Evolutionary conservation across 306 rosid species (phyloP).

Genomic region (Vicia faba): DNA sequence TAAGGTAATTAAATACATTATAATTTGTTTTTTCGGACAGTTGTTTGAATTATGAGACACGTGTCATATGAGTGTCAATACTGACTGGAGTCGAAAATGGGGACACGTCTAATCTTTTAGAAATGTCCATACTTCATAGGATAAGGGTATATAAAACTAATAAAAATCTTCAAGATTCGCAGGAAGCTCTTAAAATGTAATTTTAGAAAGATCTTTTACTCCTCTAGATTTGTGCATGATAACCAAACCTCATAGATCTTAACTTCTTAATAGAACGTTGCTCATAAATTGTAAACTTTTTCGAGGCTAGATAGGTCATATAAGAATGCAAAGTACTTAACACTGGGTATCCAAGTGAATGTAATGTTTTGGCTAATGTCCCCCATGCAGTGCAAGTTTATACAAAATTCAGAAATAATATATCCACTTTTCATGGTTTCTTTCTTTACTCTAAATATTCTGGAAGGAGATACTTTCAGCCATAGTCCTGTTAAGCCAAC

Average conservation of each 20-base stretch:
- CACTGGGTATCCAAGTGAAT: not conserved
- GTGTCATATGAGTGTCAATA: no score
- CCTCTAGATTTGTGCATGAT: slow-evolving; percentile 7
- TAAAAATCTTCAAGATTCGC: slow-evolving; percentile 13
- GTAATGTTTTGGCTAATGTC: slow-evolving; percentile 2
- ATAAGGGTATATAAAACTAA: not conserved
- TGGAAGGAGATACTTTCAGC: slow-evolving; percentile 16
- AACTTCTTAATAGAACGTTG: slow-evolving; percentile 6
- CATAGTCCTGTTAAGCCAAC: not conserved
- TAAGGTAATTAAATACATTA: no score
- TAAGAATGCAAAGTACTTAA: slow-evolving; percentile 21
- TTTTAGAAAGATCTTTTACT: slow-evolving; percentile 19
- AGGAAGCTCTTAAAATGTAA: not conserved
- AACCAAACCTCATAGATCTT: slow-evolving; percentile 13
- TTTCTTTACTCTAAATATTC: slow-evolving; percentile 24
- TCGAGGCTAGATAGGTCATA: slow-evolving; percentile 15
- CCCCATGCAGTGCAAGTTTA: slow-evolving; percentile 15
- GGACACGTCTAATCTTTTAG: no score
- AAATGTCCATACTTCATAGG: no score
- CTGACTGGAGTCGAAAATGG: no score
- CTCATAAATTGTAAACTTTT: not conserved
- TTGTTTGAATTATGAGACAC: no score
- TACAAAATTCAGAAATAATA: slow-evolving; percentile 25
- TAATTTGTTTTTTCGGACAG: no score
- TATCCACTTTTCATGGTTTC: not conserved